phyloP scores from a whole-genome alignment of 306 rosid species.

The Cucurbita pepo region DNA sequence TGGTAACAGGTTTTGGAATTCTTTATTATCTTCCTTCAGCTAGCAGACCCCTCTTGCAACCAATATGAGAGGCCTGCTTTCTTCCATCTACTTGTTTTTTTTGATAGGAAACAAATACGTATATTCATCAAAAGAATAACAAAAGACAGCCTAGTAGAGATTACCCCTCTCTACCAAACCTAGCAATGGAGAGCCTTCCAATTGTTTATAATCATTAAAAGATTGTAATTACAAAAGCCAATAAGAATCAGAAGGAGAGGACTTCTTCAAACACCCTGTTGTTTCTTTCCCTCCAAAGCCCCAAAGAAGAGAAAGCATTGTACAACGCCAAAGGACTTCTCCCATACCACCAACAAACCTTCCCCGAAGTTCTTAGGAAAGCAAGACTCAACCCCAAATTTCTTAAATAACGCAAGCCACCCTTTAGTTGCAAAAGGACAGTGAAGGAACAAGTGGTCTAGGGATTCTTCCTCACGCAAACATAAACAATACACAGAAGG shows the following conservation, averaged over 20 bases:
- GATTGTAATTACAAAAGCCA: background rate
- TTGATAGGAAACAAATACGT: too few species aligned
- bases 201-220: too few species aligned
- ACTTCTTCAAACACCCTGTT: background rate
- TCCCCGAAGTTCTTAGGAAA: background rate
- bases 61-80: background rate
- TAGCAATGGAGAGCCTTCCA: too few species aligned
- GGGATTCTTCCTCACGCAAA: background rate
- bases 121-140: too few species aligned
- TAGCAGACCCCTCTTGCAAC: background rate
- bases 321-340: background rate
- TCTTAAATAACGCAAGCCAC: background rate
- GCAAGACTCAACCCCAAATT: background rate
- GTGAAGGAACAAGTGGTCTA: background rate
- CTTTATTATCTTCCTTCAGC: background rate
- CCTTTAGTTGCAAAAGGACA: background rate
- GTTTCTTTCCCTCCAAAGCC: background rate
- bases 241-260: background rate
- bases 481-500: background rate
- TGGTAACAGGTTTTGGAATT: background rate
- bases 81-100: background rate
- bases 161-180: too few species aligned
- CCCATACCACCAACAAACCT: background rate
- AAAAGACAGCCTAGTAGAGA: too few species aligned
- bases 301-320: background rate